Percentiles rank a stretch among this genome's conserved stretches.
Conservation (phyloP, 2,329 filamentous ascomycete genomes). For the Epichloe sibirici region DNA sequence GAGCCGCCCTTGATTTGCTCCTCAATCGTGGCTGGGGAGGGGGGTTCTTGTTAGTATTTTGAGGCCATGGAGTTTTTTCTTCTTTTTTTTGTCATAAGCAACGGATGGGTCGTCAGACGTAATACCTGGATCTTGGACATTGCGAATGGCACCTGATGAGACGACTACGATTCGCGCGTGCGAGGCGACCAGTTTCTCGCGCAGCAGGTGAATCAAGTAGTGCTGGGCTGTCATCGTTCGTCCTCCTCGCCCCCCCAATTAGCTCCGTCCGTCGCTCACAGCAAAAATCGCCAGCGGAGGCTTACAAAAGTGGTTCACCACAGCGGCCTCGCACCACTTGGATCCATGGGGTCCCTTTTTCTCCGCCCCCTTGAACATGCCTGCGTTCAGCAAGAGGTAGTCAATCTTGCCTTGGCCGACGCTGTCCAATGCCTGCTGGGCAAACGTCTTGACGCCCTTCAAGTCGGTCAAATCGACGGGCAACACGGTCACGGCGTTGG, state of each 20-base stretch:
- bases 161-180: slow-evolving; percentile 36
- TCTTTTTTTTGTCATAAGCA: no score
- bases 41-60: slow-evolving; percentile 1
- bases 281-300: not conserved
- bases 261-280: not conserved
- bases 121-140: slow-evolving; percentile 27
- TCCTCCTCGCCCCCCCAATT: no score
- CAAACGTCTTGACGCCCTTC: slow-evolving; percentile 32
- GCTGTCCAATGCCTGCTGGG: slow-evolving; percentile 28
- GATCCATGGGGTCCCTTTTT: slow-evolving; percentile 26
- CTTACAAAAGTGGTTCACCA: slow-evolving; percentile 42
- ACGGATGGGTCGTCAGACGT: slow-evolving; percentile 4
- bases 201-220: slow-evolving; percentile 37
- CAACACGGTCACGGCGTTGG: slow-evolving; percentile 31
- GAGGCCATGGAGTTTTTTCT: no score
- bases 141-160: slow-evolving; percentile 35
- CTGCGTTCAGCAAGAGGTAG: slow-evolving; percentile 39
- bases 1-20: slow-evolving; percentile 27
- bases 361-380: slow-evolving; percentile 23
- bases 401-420: slow-evolving; percentile 32
- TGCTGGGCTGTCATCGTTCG: slow-evolving; percentile 32
- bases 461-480: slow-evolving; percentile 36
- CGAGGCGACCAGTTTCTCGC: slow-evolving; percentile 33
- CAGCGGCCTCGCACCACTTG: slow-evolving; percentile 36
- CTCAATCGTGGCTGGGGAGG: slow-evolving; percentile 21